A percentile compares a stretch with the other conserved stretches of the same genome.
Conservation (phyloP, 371 early-diverging fungal species). For the Lichtheimia ramosa region DNA sequence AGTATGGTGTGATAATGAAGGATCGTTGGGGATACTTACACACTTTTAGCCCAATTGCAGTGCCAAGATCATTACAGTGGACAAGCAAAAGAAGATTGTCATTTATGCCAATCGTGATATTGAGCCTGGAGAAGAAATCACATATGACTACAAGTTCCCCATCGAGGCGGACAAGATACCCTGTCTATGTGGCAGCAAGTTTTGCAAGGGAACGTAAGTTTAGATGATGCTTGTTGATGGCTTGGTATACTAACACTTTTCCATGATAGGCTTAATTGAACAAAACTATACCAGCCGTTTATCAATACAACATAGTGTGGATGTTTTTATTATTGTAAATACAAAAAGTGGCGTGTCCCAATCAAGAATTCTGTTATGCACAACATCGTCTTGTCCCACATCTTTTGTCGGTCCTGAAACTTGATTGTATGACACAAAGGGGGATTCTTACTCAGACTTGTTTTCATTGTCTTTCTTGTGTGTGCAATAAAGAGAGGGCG, state of each 20-base stretch:
- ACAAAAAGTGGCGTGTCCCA: too few species aligned
- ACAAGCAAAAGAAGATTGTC: constrained; percentile 90
- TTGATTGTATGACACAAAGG: too few species aligned
- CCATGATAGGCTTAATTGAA: neutral
- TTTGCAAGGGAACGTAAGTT: constrained; percentile 77
- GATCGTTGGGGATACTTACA: neutral
- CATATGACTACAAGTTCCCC: constrained; percentile 99
- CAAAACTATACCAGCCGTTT: constrained; percentile 1
- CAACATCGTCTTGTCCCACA: too few species aligned
- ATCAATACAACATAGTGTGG: too few species aligned
- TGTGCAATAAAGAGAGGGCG: too few species aligned
- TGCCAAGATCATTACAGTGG: constrained; percentile 88
- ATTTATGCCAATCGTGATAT: constrained; percentile 91
- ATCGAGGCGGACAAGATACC: constrained; percentile 92
- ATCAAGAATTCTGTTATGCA: too few species aligned
- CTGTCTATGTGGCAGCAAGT: constrained; percentile 87
- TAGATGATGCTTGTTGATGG: neutral
- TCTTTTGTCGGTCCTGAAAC: too few species aligned
- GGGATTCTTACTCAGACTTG: too few species aligned
- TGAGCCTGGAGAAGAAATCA: constrained; percentile 94
- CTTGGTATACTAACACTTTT: neutral
- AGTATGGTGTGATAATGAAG: constrained; percentile 16
- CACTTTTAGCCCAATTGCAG: constrained; percentile 89
- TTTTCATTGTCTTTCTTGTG: too few species aligned
- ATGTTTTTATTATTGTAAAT: too few species aligned